A percentile compares a stretch with the other conserved stretches of the same genome.
phyloP scores from a whole-genome alignment of 108 stramenopile species.

The Epipyxis sp. region DNA sequence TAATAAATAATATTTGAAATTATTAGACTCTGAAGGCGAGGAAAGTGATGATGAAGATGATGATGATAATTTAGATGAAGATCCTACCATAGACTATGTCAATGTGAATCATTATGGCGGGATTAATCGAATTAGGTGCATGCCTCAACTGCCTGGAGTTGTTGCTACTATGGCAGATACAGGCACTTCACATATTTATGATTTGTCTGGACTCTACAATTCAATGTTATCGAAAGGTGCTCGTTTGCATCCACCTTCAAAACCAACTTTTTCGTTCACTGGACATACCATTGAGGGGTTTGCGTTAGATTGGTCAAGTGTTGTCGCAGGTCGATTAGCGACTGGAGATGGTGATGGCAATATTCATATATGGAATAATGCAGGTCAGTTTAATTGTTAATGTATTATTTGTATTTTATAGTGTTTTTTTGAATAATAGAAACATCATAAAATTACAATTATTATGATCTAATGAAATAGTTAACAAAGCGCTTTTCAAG shows the following conservation, averaged over 20 bases:
- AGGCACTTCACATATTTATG: slow-evolving; percentile 78
- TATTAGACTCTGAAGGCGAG: slow-evolving; percentile 17
- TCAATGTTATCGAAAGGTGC: not conserved
- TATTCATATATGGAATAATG: slow-evolving; percentile 74
- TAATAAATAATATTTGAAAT: too few species aligned
- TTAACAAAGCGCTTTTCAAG: too few species aligned
- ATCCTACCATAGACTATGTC: slow-evolving; percentile 79
- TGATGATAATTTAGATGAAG: slow-evolving; percentile 57
- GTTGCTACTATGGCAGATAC: slow-evolving; percentile 89
- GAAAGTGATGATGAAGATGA: slow-evolving; percentile 70
- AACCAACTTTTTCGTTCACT: slow-evolving; percentile 70
- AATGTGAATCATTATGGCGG: slow-evolving; percentile 75
- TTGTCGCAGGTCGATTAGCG: slow-evolving; percentile 67
- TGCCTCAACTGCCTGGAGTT: slow-evolving; percentile 76
- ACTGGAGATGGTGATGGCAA: slow-evolving; percentile 81
- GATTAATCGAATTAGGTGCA: slow-evolving; percentile 86
- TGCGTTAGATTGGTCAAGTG: slow-evolving; percentile 83
- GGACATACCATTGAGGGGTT: slow-evolving; percentile 82
- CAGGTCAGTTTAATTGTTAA: too few species aligned
- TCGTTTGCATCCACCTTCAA: slow-evolving; percentile 43
- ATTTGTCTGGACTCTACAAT: slow-evolving; percentile 50
- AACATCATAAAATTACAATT: too few species aligned
- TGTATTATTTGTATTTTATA: too few species aligned
- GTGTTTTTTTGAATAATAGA: too few species aligned
- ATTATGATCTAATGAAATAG: too few species aligned